phyloP scores from a whole-genome alignment of 495 filamentous ascomycete genomes.

The Podospora pseudopauciseta region DNA sequence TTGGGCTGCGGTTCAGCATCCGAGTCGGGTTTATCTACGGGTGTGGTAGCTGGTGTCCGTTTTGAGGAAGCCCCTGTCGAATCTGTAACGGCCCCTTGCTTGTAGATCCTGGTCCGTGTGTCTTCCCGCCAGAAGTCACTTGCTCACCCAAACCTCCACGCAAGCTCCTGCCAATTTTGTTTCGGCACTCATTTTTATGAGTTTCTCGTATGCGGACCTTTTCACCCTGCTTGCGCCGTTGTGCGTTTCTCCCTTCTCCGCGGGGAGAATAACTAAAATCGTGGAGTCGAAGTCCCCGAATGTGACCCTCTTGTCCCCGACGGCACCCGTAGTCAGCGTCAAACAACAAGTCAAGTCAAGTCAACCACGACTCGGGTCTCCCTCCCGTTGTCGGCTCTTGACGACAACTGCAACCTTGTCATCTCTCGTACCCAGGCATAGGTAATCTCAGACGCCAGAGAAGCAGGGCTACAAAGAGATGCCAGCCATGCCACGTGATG shows the following conservation, averaged over 20 bases:
- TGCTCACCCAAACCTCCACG: constrained; percentile 6
- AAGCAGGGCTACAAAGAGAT: constrained; percentile 5
- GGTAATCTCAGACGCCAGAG: constrained; percentile 8
- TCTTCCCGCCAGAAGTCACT: neutral
- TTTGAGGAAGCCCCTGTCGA: constrained; percentile 23
- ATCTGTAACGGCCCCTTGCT: constrained; percentile 34
- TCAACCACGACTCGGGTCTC: constrained; percentile 10
- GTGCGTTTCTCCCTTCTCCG: constrained; percentile 2
- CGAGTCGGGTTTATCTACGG: neutral
- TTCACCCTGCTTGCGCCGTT: constrained; percentile 1
- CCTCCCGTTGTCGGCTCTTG: neutral
- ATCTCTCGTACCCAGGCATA: neutral
- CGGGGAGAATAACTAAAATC: neutral
- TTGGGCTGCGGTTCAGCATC: constrained; percentile 4
- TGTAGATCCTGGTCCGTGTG: constrained; percentile 29
- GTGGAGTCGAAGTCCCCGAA: constrained; percentile 3
- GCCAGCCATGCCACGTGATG: constrained; percentile 13
- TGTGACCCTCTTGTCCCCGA: constrained; percentile 6
- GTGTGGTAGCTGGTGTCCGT: constrained; percentile 1
- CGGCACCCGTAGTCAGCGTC: neutral
- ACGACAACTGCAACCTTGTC: neutral
- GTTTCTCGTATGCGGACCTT: constrained; percentile 23
- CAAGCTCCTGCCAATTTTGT: constrained; percentile 29
- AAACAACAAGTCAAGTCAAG: neutral
- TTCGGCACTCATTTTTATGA: constrained; percentile 22